phyloP scores from a whole-genome alignment of 2,329 filamentous ascomycete species.

The Fragosphaeria purpurea region DNA sequence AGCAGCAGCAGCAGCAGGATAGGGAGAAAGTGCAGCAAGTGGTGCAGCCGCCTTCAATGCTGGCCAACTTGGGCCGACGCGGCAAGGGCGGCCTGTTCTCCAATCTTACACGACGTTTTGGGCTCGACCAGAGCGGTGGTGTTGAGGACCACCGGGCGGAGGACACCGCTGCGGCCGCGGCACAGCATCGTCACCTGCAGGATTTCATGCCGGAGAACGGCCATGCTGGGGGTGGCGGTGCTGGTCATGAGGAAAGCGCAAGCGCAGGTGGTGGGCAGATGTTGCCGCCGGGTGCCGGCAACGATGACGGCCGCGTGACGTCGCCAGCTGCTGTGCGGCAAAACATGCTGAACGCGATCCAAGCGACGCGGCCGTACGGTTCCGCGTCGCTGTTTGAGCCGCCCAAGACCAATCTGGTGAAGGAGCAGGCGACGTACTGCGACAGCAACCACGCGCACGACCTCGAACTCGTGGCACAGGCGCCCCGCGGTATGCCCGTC shows the following conservation, averaged over 20 bases:
- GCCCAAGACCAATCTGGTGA: constrained; percentile 61
- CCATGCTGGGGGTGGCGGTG: neutral
- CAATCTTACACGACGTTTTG: constrained; percentile 56
- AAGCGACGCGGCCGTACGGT: constrained; percentile 66
- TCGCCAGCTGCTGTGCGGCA: constrained; percentile 53
- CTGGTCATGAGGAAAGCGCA: neutral
- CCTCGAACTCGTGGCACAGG: constrained; percentile 59
- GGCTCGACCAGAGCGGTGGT: constrained; percentile 49
- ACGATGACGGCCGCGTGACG: constrained; percentile 44
- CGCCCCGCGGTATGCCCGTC: constrained; percentile 62
- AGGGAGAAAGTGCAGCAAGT: constrained; percentile 23
- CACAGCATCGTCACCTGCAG: constrained; percentile 28
- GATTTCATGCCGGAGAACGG: constrained; percentile 31
- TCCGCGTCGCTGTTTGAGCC: constrained; percentile 63
- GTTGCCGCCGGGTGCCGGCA: neutral
- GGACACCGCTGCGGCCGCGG: too few relatives aligned
- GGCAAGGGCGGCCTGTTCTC: constrained; percentile 53
- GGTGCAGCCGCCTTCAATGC: neutral
- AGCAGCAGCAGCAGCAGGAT: constrained; percentile 16
- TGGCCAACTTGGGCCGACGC: neutral
- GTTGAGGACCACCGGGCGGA: constrained; percentile 30
- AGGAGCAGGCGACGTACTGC: constrained; percentile 79
- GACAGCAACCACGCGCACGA: constrained; percentile 67
- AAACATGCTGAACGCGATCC: constrained; percentile 68
- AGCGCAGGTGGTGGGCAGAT: neutral